Conservation (phyloP, 192 early-diverging fungal genomes). For the Funneliformis mosseae region DNA sequence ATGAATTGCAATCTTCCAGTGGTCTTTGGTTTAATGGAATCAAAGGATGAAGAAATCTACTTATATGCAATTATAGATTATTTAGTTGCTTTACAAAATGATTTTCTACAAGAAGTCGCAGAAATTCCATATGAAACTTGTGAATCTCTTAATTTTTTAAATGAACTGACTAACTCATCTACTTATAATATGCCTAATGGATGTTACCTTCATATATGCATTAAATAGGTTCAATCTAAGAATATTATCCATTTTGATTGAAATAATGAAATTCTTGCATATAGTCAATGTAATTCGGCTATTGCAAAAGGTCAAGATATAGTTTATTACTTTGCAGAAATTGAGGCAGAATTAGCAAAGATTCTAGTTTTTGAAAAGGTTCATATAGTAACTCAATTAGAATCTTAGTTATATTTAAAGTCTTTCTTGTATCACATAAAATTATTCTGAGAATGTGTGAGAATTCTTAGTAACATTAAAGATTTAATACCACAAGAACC, state of each 20-base stretch:
- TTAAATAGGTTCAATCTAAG: neutral
- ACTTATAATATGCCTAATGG: neutral
- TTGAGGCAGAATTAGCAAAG: slow-evolving; percentile 20
- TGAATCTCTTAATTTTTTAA: slow-evolving; percentile 5
- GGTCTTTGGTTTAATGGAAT: slow-evolving; percentile 11
- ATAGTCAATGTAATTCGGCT: slow-evolving; percentile 9
- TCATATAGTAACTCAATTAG: slow-evolving; percentile 13
- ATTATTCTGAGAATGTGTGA: no score
- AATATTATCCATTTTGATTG: slow-evolving; percentile 25
- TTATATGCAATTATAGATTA: slow-evolving; percentile 26
- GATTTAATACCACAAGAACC: no score
- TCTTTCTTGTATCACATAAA: slow-evolving; percentile 26
- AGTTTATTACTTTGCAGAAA: slow-evolving; percentile 17
- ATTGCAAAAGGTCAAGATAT: slow-evolving; percentile 15
- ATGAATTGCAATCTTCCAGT: neutral
- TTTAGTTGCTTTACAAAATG: slow-evolving; percentile 27
- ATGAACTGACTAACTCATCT: neutral
- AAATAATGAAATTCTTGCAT: slow-evolving; percentile 20
- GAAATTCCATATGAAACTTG: slow-evolving; percentile 9
- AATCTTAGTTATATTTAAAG: neutral
- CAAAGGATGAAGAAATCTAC: slow-evolving; percentile 6
- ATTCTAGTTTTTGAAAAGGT: slow-evolving; percentile 18
- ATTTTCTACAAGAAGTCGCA: slow-evolving; percentile 16
- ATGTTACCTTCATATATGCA: neutral
- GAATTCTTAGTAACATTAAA: no score